A percentile compares a stretch with the other conserved stretches of the same genome.
phyloP scores from a whole-genome alignment of 2,329 filamentous ascomycete species.

The Fusarium irregulare region DNA sequence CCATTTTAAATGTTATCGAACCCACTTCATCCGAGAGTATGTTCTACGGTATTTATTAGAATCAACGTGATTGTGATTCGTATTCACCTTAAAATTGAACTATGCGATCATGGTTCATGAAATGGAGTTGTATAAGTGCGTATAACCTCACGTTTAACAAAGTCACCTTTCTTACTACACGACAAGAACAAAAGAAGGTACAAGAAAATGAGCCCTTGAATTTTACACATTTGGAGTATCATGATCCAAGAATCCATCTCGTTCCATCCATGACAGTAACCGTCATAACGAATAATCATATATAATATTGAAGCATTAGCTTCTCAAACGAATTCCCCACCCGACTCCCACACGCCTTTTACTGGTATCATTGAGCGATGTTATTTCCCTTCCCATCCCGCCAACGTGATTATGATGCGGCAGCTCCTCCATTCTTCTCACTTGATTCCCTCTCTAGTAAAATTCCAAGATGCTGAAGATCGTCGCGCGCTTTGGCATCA shows the following conservation, averaged over 20 bases:
- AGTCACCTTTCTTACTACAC: neutral
- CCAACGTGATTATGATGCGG: conserved; percentile 14
- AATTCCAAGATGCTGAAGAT: conserved; percentile 67
- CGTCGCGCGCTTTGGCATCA: conserved; percentile 72
- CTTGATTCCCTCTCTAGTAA: conserved; percentile 64
- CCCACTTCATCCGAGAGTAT: neutral
- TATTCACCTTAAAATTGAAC: neutral
- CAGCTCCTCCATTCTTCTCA: conserved; percentile 32
- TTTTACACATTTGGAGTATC: conserved; percentile 13
- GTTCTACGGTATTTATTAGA: neutral
- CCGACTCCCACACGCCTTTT: conserved; percentile 19
- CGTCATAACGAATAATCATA: neutral
- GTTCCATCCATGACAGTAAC: conserved; percentile 7
- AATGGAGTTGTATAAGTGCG: neutral
- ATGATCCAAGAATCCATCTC: conserved; percentile 24
- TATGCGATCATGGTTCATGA: neutral
- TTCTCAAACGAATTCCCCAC: conserved; percentile 1
- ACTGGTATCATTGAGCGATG: conserved; percentile 3
- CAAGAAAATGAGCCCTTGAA: neutral
- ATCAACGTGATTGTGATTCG: too few relatives aligned
- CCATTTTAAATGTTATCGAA: neutral
- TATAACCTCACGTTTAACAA: neutral
- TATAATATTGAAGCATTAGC: neutral
- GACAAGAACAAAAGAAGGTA: neutral
- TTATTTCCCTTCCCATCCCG: conserved; percentile 3